These are phyloP conservation scores for Vaccinium darrowii DNA, from an alignment of 148 eudicot species.

Conservation along the genomic window DNA sequence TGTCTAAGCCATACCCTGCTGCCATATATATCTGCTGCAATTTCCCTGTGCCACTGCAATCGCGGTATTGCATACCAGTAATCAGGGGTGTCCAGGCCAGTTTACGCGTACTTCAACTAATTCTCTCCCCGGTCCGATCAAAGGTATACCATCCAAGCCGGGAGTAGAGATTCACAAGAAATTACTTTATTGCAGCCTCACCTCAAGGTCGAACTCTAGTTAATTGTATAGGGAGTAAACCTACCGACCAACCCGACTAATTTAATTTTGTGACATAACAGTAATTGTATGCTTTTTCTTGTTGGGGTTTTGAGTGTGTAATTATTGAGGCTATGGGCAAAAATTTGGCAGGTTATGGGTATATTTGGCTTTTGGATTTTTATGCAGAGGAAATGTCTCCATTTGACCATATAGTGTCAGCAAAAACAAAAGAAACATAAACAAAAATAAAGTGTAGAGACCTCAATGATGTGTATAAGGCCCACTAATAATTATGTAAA, in stretches of 20 bases:
- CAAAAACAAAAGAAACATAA: neutral
- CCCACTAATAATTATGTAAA: neutral
- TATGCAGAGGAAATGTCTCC: conserved; percentile 18
- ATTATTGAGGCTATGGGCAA: conserved; percentile 20
- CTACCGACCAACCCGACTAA: no score
- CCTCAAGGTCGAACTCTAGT: no score
- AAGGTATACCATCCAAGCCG: no score
- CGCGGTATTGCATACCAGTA: neutral
- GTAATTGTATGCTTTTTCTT: neutral
- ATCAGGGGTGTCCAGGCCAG: no score
- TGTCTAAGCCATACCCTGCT: conserved; percentile 19
- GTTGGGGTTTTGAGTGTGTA: neutral
- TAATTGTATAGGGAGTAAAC: no score
- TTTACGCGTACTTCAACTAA: no score
- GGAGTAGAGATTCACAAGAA: no score
- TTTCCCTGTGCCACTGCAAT: neutral
- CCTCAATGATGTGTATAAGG: neutral
- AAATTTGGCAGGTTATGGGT: conserved; percentile 21
- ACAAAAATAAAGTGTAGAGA: neutral
- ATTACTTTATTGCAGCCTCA: no score
- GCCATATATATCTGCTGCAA: conserved; percentile 12
- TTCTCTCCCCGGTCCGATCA: no score
- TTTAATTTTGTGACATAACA: no score
- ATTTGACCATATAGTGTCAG: conserved; percentile 2
- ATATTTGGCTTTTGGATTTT: neutral